Base-by-base conservation (phyloP, 2,329 filamentous ascomycete genomes). In the Penicillium sumatraense region DNA sequence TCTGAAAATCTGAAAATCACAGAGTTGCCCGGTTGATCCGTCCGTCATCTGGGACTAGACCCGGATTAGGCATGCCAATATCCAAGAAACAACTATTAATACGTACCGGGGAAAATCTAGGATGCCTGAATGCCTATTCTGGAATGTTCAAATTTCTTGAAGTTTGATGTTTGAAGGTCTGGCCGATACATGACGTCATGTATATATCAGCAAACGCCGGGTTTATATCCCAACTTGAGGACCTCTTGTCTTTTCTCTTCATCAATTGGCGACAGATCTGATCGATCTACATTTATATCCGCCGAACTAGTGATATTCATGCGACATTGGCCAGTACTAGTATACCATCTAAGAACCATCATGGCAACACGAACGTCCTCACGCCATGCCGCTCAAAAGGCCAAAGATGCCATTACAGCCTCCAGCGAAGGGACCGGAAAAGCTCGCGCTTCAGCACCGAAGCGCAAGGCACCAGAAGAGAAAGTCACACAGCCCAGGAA, bases 351-450 rank as follows among this genome's bases (percentile, higher is more conserved):
- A 14, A 44, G 14, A 31, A 31, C n/a, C 36, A 65, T 48, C 27
- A 74, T 75, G 69, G 59, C 65, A 49, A 66, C 68, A 41, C 63
- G 74, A 57, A 72, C 73, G 40, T 79, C 77, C 5, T 70, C 75
- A 14, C 75, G 77, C 27, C 68, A 75, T 56, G 76, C 76, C 5
- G 76, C 76, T 8, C 70, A 71, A 46, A 77, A 78, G 61, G 75
- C 76, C 27, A 77, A 77, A 52, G 68, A 77, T 57, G 73, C 76
- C 23, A 72, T 75, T 54, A 56, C 69, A 44, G 65, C 63, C 55
- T 68, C 65, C 52, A 64, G 65, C 42, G 74, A 70, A 52, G 61
- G 54, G 23, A 68, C 67, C 42, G 62, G 62, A 26, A 67, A 62
- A 51, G 58, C 64, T 21, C 40, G 40, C 23, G 24, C 66, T 9